Conservation (phyloP, 2,329 filamentous ascomycete species). For the Rutstroemia sp. region DNA sequence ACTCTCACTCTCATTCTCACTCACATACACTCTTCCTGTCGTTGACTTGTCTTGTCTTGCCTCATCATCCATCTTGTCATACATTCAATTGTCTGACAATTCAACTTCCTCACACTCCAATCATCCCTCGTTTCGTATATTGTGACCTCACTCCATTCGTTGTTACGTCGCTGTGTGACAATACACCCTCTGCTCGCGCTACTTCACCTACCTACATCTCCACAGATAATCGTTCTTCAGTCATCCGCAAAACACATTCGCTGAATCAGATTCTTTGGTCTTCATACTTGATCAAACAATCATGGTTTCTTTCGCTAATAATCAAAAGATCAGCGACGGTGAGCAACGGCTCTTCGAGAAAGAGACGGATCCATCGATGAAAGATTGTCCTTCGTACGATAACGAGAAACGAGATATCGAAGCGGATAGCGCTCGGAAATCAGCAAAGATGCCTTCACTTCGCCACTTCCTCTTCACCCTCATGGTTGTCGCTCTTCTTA, state of each 20-base stretch:
- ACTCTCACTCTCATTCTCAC: not conserved
- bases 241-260: not conserved
- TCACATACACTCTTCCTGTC: not conserved
- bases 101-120: not conserved
- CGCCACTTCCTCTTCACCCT: slow-evolving; percentile 32
- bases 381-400: not conserved
- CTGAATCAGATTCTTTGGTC: not conserved
- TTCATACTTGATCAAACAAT: slow-evolving; percentile 1
- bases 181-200: too few relatives aligned
- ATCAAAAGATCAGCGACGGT: slow-evolving; percentile 11
- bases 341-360: slow-evolving; percentile 9
- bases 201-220: not conserved
- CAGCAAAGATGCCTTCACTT: slow-evolving; percentile 33
- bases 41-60: not conserved
- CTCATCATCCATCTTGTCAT: slow-evolving; percentile 2
- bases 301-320: slow-evolving; percentile 17
- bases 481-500: slow-evolving; percentile 27
- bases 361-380: not conserved
- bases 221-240: too few relatives aligned
- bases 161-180: not conserved
- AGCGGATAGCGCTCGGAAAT: slow-evolving; percentile 5
- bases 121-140: slow-evolving; percentile 2
- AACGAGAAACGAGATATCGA: slow-evolving; percentile 8
- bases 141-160: not conserved
- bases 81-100: slow-evolving; percentile 10